Evolutionary conservation across 2,329 filamentous ascomycete genomes (phyloP), one percentile per base, ranked within the genome.

Genomic region (Clathrospora elynae): DNA sequence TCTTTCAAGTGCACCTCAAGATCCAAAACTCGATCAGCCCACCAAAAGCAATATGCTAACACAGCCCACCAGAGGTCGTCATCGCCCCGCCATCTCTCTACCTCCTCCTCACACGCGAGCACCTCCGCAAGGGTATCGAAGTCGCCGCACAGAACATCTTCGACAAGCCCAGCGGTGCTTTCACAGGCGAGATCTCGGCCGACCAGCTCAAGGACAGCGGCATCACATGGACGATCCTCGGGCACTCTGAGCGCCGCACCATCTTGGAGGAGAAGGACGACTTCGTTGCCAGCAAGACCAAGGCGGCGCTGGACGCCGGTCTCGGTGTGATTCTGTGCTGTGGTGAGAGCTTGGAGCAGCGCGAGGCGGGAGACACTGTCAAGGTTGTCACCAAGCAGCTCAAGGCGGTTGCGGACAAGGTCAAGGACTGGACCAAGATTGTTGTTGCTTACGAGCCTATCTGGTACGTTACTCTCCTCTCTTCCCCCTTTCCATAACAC

Each of bases 361-460:
- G 92, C 59, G 91, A 96, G 79, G 80, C 82, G 53, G 80, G 81
- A 72, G 85, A 88, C 79, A 97, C 92, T 55, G 86, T 95, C 67
- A 83, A 88, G 35, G 86, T 93, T 53, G 87, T 95, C 65, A 93
- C 87, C 62, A 77, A 76, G 57, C 93, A 99, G 80, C 83, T 99
- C 63, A 81, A 84, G 54, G 90, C 90, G 56, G 88, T 92, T 55
- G 82, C 83, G 42, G 85, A 90, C 72, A 79, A 87, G 78, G 77
- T 89, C 68, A 77, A 83, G 64, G 88, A 96, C 78, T 99, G 93
- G 93, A 82, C 79, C 67, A 93, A 93, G 79, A 83, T 99, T 56
- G 93, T 99, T 71, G 82, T 99, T 66, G 93, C 93, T 67, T 99
- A 99, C 76, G 93, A 99, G 83, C 93, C 93, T 67, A 95, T 99